A percentile compares a stretch with the other conserved stretches of the same genome.
These are phyloP conservation scores for Knoxdaviesia capensis DNA, from an alignment of 2,329 filamentous ascomycete species.

Conservation along the genomic window DNA sequence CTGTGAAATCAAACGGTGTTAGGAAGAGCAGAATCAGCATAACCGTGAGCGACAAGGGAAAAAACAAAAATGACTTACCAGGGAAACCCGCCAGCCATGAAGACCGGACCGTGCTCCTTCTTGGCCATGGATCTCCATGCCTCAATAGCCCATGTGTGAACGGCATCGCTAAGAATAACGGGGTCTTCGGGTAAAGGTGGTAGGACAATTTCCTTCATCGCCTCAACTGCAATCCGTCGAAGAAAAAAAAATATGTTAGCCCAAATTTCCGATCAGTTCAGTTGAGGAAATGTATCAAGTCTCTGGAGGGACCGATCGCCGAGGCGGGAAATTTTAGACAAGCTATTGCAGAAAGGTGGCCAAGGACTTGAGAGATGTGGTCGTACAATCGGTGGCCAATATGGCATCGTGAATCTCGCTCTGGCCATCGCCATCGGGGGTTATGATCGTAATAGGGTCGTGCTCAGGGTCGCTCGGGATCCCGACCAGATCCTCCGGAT, in stretches of 20 bases:
- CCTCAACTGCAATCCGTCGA: constrained; percentile 36
- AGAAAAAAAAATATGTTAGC: background rate
- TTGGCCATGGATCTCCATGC: constrained; percentile 59
- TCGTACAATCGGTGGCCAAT: constrained; percentile 4
- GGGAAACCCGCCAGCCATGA: constrained; percentile 69
- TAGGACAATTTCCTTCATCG: constrained; percentile 67
- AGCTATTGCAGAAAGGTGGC: too few relatives aligned
- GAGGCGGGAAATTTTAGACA: background rate
- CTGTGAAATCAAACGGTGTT: constrained; percentile 19
- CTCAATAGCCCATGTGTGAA: constrained; percentile 73
- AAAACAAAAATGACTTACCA: constrained; percentile 37
- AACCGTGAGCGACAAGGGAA: background rate
- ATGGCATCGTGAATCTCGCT: constrained; percentile 2
- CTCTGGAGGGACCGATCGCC: too few relatives aligned
- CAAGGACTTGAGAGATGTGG: background rate
- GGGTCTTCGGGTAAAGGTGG: constrained; percentile 55
- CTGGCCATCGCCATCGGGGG: constrained; percentile 12
- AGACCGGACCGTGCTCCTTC: constrained; percentile 74
- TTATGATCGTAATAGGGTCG: constrained; percentile 32
- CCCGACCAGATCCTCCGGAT: constrained; percentile 33
- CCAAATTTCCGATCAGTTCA: too few relatives aligned
- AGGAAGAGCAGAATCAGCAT: constrained; percentile 3
- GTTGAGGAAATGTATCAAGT: too few relatives aligned
- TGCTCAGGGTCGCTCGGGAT: constrained; percentile 26
- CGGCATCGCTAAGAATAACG: constrained; percentile 54